Evolutionary conservation across 495 filamentous ascomycete species (phyloP), one percentile per base, ranked within the genome.

Genomic region (Aspergillus mulundensis): DNA sequence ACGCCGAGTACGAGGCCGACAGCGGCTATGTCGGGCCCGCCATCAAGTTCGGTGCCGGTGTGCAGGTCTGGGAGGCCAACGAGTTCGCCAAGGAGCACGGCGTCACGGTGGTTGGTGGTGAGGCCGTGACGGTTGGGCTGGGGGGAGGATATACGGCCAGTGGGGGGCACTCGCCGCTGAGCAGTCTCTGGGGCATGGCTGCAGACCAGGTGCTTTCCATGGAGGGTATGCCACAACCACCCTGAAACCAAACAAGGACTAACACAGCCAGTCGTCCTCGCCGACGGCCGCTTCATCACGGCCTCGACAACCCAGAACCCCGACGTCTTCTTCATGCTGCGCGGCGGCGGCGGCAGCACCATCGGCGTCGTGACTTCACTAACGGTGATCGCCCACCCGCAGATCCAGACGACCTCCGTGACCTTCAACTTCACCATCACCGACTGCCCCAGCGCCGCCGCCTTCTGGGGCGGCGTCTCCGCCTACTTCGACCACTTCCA

Each of bases 321-420:
- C 4, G 85, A 87, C 50, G 75, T 87, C 15, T 88, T 85, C 73
- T 87, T 78, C 59, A 78, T 77, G 28, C 63, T 84, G 23, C 62
- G 68, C 41, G 69, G 69, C 48, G 69, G 66, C 25, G 69, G 69
- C 51, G 69, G 66, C 42, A 61, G 40, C 56, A 81, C 78, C 16
- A 84, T 74, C 53, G 81, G 79, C 7, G 70, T 82, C 5, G 77
- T 82, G 6, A 77, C 76, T 15, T 81, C 78, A 6, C 59, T 81
- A 34, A 74, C 72, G 10, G 67, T 79, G 46, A 77, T 74, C 39
- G 72, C 76, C n/a, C 67, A 75, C 49, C 72, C 55, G 18, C 73
- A 77, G 55, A 61, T 69, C 8, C 63, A 62, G 8, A 67, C 75
- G 4, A 71, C 78, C 12, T 55, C 70, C 7, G 73, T 77, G 12